Evolutionary conservation across 441 rosid genomes (phyloP).

Genomic region (Gossypium trilobum): DNA sequence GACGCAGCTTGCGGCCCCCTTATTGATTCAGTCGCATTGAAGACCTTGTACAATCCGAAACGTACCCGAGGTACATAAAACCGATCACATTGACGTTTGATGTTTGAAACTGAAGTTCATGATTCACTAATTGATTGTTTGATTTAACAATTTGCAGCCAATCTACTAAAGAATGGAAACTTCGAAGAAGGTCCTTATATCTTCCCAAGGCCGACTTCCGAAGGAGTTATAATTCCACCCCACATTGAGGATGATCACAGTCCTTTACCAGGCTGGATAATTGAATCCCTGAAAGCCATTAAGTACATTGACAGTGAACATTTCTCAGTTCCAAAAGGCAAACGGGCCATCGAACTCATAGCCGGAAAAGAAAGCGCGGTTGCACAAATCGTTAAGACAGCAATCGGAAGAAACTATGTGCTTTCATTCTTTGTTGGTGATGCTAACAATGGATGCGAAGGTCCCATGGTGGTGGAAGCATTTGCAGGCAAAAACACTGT

Average conservation of each 20-base stretch:
- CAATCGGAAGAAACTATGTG: slow-evolving; percentile 31
- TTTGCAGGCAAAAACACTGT: slow-evolving; percentile 41
- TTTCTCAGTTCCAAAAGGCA: slow-evolving; percentile 48
- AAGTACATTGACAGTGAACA: slow-evolving; percentile 59
- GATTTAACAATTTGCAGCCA: slow-evolving; percentile 27
- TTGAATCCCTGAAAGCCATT: slow-evolving; percentile 80
- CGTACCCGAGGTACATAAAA: slow-evolving; percentile 29
- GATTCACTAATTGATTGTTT: background rate
- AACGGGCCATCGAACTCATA: slow-evolving; percentile 55
- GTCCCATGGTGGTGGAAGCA: slow-evolving; percentile 55
- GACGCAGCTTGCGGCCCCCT: slow-evolving; percentile 73
- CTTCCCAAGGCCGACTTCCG: slow-evolving; percentile 31
- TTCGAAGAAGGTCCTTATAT: slow-evolving; percentile 78
- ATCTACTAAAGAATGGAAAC: slow-evolving; percentile 64
- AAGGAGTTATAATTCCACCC: slow-evolving; percentile 75
- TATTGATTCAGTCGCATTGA: slow-evolving; percentile 53
- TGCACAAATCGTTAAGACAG: slow-evolving; percentile 47
- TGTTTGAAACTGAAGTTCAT: background rate
- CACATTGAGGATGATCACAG: slow-evolving; percentile 64
- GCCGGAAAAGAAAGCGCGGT: slow-evolving; percentile 78
- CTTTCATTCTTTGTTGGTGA: slow-evolving; percentile 56
- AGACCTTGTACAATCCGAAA: slow-evolving; percentile 38
- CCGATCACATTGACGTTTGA: background rate
- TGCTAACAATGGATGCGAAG: slow-evolving; percentile 48
- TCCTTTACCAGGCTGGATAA: slow-evolving; percentile 68